A percentile compares a stretch with the other conserved stretches of the same genome.
Evolutionary conservation across 805 yeast genomes (phyloP).

Genomic region (Myxozyma geophila): DNA sequence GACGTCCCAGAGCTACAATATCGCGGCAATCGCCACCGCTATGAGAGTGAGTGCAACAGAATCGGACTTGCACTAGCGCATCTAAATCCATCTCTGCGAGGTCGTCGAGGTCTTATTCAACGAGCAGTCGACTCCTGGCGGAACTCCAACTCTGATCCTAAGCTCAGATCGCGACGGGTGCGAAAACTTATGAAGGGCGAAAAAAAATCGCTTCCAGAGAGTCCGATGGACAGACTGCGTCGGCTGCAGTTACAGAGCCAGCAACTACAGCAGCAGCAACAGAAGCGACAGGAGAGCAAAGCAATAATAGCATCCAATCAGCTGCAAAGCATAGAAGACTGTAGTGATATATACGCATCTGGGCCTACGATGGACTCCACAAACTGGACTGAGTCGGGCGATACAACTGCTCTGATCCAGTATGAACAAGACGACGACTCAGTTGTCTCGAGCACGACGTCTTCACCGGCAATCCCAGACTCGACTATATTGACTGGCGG

Average conservation of each 20-base stretch:
- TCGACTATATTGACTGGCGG: neutral
- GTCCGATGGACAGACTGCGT: neutral
- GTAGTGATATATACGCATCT: too few relatives aligned
- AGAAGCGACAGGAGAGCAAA: neutral
- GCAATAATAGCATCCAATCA: neutral
- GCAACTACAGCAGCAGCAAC: constrained; percentile 4
- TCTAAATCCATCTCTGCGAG: constrained; percentile 51
- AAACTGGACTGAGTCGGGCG: neutral
- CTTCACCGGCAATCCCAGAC: neutral
- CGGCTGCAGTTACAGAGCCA: neutral
- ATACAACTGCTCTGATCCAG: neutral
- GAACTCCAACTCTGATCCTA: constrained; percentile 51
- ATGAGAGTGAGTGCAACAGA: constrained; percentile 55
- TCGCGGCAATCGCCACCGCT: constrained; percentile 52
- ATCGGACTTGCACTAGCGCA: constrained; percentile 56
- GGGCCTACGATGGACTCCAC: neutral
- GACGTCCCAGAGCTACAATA: constrained; percentile 50
- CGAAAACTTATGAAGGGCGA: constrained; percentile 41
- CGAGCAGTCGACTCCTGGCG: constrained; percentile 60
- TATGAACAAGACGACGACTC: neutral
- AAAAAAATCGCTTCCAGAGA: neutral
- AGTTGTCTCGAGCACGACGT: neutral
- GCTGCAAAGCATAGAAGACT: too few relatives aligned
- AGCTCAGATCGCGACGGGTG: constrained; percentile 52
- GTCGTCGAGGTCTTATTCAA: constrained; percentile 54